Conservation (phyloP, 352 stramenopile genomes). For the Phytophthora kernoviae region DNA sequence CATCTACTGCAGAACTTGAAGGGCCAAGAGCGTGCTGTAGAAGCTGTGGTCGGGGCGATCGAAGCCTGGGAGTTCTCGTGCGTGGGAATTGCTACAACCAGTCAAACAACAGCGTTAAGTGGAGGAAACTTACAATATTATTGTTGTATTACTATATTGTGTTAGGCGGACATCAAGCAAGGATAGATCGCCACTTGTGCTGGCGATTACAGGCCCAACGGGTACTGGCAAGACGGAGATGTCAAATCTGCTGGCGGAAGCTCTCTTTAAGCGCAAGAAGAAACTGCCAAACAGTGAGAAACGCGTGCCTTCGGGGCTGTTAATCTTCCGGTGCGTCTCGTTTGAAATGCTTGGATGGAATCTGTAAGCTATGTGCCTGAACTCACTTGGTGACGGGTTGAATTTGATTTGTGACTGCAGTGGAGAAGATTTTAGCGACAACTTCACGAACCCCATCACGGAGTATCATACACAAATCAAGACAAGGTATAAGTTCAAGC, state of each 20-base stretch:
- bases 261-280: slow-evolving; percentile 81
- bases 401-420: slow-evolving; percentile 26
- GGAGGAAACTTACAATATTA: neutral
- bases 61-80: slow-evolving; percentile 88
- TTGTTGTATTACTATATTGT: slow-evolving; percentile 17
- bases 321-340: slow-evolving; percentile 71
- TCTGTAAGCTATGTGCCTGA: too few species aligned
- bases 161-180: slow-evolving; percentile 52
- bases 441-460: slow-evolving; percentile 80
- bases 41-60: slow-evolving; percentile 69
- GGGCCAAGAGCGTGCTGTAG: slow-evolving; percentile 66
- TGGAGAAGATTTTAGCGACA: slow-evolving; percentile 87
- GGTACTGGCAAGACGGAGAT: slow-evolving; percentile 92
- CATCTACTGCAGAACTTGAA: slow-evolving; percentile 66
- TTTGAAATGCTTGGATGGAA: neutral
- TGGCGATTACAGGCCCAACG: slow-evolving; percentile 90
- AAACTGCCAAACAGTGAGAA: slow-evolving; percentile 78
- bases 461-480: slow-evolving; percentile 89
- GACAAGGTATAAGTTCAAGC: slow-evolving; percentile 40
- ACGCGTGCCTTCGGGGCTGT: slow-evolving; percentile 60
- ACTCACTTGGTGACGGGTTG: too few species aligned
- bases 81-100: slow-evolving; percentile 6
- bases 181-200: slow-evolving; percentile 76
- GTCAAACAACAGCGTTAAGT: neutral
- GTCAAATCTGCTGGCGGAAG: slow-evolving; percentile 82